Conservation (phyloP, 441 rosid species). For the Arabidopsis lyrata region DNA sequence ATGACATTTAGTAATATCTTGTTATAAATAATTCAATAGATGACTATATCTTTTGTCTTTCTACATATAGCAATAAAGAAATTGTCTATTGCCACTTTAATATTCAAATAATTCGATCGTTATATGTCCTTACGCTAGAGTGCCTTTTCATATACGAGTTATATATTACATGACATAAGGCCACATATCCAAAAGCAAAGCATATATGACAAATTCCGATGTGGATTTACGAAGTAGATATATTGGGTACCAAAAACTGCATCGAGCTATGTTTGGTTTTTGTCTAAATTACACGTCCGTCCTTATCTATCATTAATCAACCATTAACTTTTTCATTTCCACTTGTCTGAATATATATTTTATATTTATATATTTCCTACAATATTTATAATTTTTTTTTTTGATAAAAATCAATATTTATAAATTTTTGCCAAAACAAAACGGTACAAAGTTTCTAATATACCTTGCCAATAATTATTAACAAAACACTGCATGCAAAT, state of each 20-base stretch:
- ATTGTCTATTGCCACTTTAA: constrained; percentile 26
- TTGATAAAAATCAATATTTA: too few relatives aligned
- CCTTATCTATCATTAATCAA: constrained; percentile 31
- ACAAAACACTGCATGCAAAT: too few relatives aligned
- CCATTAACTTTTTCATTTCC: constrained; percentile 26
- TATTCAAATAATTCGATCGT: constrained; percentile 27
- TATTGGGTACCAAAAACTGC: constrained; percentile 36
- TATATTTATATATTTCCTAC: background rate
- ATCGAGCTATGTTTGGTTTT: constrained; percentile 9
- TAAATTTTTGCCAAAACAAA: background rate
- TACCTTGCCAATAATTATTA: background rate
- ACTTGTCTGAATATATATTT: background rate
- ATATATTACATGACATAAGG: constrained; percentile 12
- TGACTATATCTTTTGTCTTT: constrained; percentile 40
- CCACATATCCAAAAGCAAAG: constrained; percentile 10
- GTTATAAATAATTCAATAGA: constrained; percentile 14
- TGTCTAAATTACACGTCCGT: background rate
- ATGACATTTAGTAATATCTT: constrained; percentile 36
- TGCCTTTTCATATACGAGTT: constrained; percentile 9
- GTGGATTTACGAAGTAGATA: constrained; percentile 25
- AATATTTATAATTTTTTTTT: background rate
- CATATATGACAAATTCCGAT: constrained; percentile 10
- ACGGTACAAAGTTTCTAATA: too few relatives aligned
- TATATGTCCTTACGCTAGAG: constrained; percentile 23
- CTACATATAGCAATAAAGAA: constrained; percentile 21